Conservation (phyloP, 2,329 filamentous ascomycete species). For the Paramyrothecium roridum region DNA sequence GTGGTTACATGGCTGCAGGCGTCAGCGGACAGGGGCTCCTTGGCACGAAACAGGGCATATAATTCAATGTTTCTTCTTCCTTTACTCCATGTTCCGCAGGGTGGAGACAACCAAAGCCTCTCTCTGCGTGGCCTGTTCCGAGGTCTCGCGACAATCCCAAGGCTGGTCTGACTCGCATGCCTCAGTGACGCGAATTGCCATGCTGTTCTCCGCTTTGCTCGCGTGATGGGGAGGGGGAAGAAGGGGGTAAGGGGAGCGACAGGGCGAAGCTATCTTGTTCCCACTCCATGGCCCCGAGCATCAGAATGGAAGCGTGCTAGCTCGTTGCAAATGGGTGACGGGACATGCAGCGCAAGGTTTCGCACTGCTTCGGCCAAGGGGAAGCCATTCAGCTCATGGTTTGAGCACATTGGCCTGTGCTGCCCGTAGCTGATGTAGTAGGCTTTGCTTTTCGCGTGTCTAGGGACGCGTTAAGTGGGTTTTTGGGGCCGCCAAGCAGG, state of each 20-base stretch:
- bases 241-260: background rate
- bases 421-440: background rate
- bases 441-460: background rate
- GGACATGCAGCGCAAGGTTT: too few species aligned
- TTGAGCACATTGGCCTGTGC: background rate
- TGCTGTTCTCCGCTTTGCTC: too few species aligned
- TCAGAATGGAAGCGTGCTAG: background rate
- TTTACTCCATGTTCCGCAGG: background rate
- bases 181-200: too few species aligned
- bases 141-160: background rate
- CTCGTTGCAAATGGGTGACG: too few species aligned
- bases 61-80: background rate
- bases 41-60: background rate
- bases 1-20: too few species aligned
- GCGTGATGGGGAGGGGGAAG: too few species aligned
- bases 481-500: background rate
- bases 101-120: background rate
- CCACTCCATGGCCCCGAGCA: background rate
- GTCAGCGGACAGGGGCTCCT: background rate
- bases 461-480: background rate
- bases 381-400: too few species aligned
- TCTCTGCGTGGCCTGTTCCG: background rate
- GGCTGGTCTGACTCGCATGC: background rate
- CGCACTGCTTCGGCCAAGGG: too few species aligned
- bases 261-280: background rate